Conservation (phyloP, 2,329 filamentous ascomycete species). For the Arachnomyces sp. region DNA sequence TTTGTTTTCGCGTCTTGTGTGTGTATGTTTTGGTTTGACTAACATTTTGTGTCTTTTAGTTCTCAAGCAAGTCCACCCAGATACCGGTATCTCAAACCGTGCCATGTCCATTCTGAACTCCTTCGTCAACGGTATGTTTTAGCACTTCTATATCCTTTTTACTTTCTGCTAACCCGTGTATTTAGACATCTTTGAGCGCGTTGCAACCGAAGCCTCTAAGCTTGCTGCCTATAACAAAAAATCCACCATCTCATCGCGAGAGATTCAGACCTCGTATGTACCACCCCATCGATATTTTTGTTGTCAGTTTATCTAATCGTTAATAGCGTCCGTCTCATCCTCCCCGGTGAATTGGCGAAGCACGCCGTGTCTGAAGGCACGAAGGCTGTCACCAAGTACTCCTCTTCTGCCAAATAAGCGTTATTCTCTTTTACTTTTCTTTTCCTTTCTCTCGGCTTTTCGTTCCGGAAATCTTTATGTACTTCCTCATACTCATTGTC, state of each 20-base stretch:
- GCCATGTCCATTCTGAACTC: slow-evolving; percentile 99
- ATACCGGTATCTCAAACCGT: slow-evolving; percentile 99
- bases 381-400: slow-evolving; percentile 99
- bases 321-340: slow-evolving; percentile 77
- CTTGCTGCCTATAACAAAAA: slow-evolving; percentile 99
- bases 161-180: background rate
- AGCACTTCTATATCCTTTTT: slow-evolving; percentile 13
- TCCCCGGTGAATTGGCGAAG: slow-evolving; percentile 98
- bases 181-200: slow-evolving; percentile 95
- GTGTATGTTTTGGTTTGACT: slow-evolving; percentile 20
- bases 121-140: slow-evolving; percentile 83
- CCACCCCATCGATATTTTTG: background rate
- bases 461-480: slow-evolving; percentile 37
- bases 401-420: slow-evolving; percentile 94
- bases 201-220: slow-evolving; percentile 97
- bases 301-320: background rate
- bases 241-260: slow-evolving; percentile 97
- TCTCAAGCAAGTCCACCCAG: slow-evolving; percentile 99
- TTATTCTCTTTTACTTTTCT: slow-evolving; percentile 30
- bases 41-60: slow-evolving; percentile 54
- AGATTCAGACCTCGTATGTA: slow-evolving; percentile 90
- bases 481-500: slow-evolving; percentile 35
- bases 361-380: slow-evolving; percentile 99
- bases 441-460: slow-evolving; percentile 51
- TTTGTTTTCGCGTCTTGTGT: slow-evolving; percentile 2